Evolutionary conservation across 2,329 filamentous ascomycete genomes (phyloP), one percentile per base, ranked within the genome.

Genomic region (Chrysosphaeria jannelii): DNA sequence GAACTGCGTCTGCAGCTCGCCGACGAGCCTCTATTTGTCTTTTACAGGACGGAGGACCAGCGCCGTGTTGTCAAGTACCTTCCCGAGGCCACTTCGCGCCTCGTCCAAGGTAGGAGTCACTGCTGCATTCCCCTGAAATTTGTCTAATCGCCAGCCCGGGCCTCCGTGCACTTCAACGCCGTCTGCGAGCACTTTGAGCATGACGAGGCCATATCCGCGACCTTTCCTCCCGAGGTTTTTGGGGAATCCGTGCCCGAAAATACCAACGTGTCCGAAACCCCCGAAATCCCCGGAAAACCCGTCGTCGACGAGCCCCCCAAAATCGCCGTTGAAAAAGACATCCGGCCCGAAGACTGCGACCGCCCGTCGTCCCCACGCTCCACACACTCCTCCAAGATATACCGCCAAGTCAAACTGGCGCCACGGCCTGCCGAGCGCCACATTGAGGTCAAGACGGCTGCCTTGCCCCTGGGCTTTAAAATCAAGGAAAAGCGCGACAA

Each of bases 1-100:
- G 85, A 93, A 41, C 64, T 85, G 32, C 69, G 78, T 37, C 64
- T 65, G 36, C 58, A 64, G 27, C 67, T 93, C 33, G 59, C 67
- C 28, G 58, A 62, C 26, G 85, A 76, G 30, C 85, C 85, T 12
- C 51, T 97, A 22, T 97, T 88, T 39, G 85, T 85, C 25, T 76
- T 91, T 40, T 48, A 97, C 34, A 66, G 74, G 35, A 93, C 91
- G 44, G 58, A 81, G 27, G 65, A 79, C 39, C 64, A 78, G 39
- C 91, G 78, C 44, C 71, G 93, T 23, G 48, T 97, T 29, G 59
- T 97, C 42, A 91, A 85, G 48, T 90, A 85, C 42, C 57, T 90
- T 30, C 85, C 81, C 1, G 75, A 89, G 29, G 74, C 68, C 28
- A 81, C 79, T 33, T 93, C 85, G 31, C 62, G 85, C 36, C 52